Evolutionary conservation across 352 stramenopile species (phyloP).

Genomic region (Phytophthora tentaculata): DNA sequence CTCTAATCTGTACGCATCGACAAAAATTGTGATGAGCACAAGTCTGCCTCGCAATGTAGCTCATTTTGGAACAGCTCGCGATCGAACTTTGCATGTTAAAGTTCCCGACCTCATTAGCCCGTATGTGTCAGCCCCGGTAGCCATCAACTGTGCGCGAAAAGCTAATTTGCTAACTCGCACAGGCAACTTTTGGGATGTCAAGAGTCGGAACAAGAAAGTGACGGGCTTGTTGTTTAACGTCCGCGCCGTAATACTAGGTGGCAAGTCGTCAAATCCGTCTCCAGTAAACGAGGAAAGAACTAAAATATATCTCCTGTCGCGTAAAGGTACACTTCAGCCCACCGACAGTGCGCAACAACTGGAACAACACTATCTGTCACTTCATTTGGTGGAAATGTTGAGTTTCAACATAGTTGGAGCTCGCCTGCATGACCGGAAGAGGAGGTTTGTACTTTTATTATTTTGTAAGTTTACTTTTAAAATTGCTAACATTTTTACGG

Average conservation of each 20-base stretch:
- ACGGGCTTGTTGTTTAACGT: neutral
- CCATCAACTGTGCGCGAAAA: neutral
- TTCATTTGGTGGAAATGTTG: too few species aligned
- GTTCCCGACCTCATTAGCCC: neutral
- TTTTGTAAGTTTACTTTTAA: too few species aligned
- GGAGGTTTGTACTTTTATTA: too few species aligned
- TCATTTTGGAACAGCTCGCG: neutral
- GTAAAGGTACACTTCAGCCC: neutral
- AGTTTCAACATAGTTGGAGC: neutral
- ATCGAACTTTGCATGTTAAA: neutral
- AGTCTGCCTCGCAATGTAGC: neutral
- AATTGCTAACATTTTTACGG: too few species aligned
- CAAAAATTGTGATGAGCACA: neutral
- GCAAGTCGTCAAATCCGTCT: neutral
- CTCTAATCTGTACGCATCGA: neutral
- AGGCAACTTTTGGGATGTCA: neutral
- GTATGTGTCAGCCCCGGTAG: neutral
- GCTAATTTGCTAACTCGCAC: neutral
- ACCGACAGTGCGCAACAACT: neutral
- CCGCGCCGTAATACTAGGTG: neutral
- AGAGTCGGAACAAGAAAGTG: neutral
- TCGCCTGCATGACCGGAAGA: too few species aligned
- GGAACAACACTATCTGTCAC: neutral
- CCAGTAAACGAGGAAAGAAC: neutral
- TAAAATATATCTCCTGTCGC: neutral